Conservation (phyloP, 179 eudicot genomes). For the Heliamphora pulchella region DNA sequence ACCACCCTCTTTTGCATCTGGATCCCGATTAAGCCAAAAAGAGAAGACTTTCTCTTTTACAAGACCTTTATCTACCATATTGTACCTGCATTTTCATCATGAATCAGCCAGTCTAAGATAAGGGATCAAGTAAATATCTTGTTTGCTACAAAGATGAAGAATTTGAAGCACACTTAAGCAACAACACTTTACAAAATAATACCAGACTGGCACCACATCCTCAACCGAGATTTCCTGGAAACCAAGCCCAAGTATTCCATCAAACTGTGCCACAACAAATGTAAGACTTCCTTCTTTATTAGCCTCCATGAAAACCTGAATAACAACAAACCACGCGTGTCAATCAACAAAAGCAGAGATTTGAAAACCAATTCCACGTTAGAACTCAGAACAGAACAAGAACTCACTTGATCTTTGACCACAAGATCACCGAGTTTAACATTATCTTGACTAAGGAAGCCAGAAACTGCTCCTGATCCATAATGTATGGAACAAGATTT, state of each 20-base stretch:
- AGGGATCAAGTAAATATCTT: no score
- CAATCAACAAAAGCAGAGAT: no score
- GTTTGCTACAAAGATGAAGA: no score
- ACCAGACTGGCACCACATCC: slow-evolving; percentile 33
- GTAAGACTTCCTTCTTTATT: slow-evolving; percentile 25
- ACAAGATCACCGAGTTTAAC: slow-evolving; percentile 28
- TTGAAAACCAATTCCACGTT: not conserved
- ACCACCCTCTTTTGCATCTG: slow-evolving; percentile 37
- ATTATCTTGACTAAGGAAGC: slow-evolving; percentile 35
- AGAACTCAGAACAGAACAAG: not conserved
- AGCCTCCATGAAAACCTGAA: slow-evolving; percentile 32
- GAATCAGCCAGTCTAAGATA: no score
- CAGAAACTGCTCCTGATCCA: slow-evolving; percentile 32
- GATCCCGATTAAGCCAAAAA: slow-evolving; percentile 48
- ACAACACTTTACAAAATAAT: not conserved
- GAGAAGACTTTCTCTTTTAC: slow-evolving; percentile 41
- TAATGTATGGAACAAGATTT: slow-evolving; percentile 30
- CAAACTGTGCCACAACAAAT: slow-evolving; percentile 31
- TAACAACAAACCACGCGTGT: not conserved
- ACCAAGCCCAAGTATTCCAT: slow-evolving; percentile 43
- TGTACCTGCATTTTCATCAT: slow-evolving; percentile 31
- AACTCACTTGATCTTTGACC: slow-evolving; percentile 33
- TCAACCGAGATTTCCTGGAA: slow-evolving; percentile 31
- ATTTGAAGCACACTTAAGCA: no score
- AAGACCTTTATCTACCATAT: slow-evolving; percentile 47